These are phyloP conservation scores for Coemansia sp. DNA, from an alignment of 192 early-diverging fungal genomes.

Conservation along the genomic window DNA sequence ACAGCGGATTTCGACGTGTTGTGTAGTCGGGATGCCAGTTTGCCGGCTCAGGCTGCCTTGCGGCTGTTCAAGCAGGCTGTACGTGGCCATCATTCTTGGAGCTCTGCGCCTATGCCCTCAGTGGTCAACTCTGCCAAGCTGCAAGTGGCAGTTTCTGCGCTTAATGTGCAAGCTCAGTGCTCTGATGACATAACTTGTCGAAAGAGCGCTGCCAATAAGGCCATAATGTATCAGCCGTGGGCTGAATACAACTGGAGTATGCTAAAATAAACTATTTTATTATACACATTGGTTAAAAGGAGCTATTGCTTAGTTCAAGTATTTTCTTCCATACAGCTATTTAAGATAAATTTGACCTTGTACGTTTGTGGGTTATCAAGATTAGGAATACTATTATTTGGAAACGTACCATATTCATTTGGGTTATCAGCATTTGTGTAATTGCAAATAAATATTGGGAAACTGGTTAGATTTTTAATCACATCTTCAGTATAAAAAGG, in stretches of 20 bases:
- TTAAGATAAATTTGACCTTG: too few species aligned
- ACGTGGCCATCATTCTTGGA: conserved; percentile 30
- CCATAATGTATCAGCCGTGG: conserved; percentile 47
- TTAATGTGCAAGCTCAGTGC: conserved; percentile 8
- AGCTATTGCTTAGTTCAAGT: too few species aligned
- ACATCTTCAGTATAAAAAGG: too few species aligned
- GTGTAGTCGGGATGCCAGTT: background rate
- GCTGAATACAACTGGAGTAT: conserved; percentile 20
- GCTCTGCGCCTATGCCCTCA: conserved; percentile 12
- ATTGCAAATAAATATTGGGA: too few species aligned
- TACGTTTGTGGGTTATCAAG: too few species aligned
- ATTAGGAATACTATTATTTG: too few species aligned
- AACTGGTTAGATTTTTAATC: too few species aligned
- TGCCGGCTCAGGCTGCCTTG: conserved; percentile 12
- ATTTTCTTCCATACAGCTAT: too few species aligned
- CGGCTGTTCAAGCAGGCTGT: conserved; percentile 15
- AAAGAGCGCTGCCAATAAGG: conserved; percentile 24
- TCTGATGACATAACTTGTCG: background rate
- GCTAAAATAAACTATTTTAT: background rate
- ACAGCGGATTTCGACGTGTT: conserved; percentile 19
- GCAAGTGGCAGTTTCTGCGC: conserved; percentile 8
- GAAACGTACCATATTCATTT: too few species aligned
- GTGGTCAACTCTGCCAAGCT: conserved; percentile 23
- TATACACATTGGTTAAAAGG: background rate
- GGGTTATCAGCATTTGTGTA: too few species aligned